Evolutionary conservation across 225 moss, liverwort and hornwort genomes (phyloP), one percentile per base, ranked within the genome.

Genomic region (Polytrichum formosum): DNA sequence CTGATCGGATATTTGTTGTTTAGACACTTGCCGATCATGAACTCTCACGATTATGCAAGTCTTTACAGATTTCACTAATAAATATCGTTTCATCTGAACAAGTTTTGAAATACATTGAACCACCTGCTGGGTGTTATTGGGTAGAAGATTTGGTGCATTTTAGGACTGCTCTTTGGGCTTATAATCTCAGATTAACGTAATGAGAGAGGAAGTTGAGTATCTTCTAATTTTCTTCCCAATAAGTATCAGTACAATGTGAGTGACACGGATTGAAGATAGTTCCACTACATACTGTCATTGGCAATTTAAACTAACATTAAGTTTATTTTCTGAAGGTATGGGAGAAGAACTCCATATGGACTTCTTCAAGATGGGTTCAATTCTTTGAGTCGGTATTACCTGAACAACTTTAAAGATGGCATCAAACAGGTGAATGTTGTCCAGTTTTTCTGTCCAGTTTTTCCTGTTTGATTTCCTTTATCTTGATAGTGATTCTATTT

Each of bases 391-490:
- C 84, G 90, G 7, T 92, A 92, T 67, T 90, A 89, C 67, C 85
- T 75, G 63, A 94, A 92, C 75, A 92, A 95, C 77, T 90, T 95
- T 82, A 88, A 88, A 63, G 92, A 95, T 79, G 92, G 92, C 60
- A 59, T 78, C 61, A 89, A 76, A 77, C 94, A 93, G 84, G 90
- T 88, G 55, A 28, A 65, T 59, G 37, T 62, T 71, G 71, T 16
- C 5, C 3, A 26, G 2, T 7, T 10, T 23, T 19, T 58, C 46
- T 63, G 55, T 35, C 37, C n/a, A n/a, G n/a, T n/a, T n/a, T n/a
- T n/a, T n/a, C n/a, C 46, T 66, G 19, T 60, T 26, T 46, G 26
- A 5, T 63, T 31, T 35, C 22, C 13, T 19, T 18, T 1, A 5
- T 10, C 8, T 64, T 64, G 26, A 2, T 25, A 29, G 6, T 64